These are phyloP conservation scores for Heritiera littoralis DNA, from an alignment of 345 rosid species.

Conservation along the genomic window DNA sequence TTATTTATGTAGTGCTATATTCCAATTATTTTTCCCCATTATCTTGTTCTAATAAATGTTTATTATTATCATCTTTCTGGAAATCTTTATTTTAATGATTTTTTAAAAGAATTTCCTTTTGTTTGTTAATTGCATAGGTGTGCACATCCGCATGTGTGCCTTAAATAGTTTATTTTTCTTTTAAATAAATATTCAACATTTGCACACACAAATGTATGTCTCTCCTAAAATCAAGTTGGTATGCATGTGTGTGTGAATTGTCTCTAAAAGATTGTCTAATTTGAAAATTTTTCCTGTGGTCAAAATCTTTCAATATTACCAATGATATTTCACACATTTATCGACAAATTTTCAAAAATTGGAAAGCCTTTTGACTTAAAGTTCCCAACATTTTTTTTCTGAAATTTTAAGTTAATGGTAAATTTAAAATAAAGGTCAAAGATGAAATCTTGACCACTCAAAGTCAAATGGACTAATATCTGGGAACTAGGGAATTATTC, in stretches of 20 bases:
- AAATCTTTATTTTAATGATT: background rate
- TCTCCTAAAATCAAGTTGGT: background rate
- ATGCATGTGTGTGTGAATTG: too few relatives aligned
- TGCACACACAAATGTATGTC: background rate
- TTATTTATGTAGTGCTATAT: background rate
- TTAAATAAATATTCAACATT: too few relatives aligned
- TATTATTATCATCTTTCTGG: background rate
- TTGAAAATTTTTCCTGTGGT: background rate
- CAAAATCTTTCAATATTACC: background rate
- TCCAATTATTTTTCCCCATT: background rate
- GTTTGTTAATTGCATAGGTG: background rate
- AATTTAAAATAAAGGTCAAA: too few relatives aligned
- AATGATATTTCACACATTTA: too few relatives aligned
- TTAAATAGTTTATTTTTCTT: background rate
- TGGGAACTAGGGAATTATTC: too few relatives aligned
- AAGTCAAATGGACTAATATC: too few relatives aligned
- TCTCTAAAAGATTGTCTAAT: too few relatives aligned
- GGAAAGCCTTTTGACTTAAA: background rate
- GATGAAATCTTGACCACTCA: too few relatives aligned
- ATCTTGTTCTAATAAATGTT: background rate
- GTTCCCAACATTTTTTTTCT: background rate
- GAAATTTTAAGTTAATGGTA: too few relatives aligned
- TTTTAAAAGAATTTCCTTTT: background rate
- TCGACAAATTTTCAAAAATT: background rate
- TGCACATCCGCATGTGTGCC: background rate